Percentiles rank a stretch among this genome's conserved stretches.
Conservation (phyloP, 1,139 yeast genomes). For the Yamadazyma aaseri region DNA sequence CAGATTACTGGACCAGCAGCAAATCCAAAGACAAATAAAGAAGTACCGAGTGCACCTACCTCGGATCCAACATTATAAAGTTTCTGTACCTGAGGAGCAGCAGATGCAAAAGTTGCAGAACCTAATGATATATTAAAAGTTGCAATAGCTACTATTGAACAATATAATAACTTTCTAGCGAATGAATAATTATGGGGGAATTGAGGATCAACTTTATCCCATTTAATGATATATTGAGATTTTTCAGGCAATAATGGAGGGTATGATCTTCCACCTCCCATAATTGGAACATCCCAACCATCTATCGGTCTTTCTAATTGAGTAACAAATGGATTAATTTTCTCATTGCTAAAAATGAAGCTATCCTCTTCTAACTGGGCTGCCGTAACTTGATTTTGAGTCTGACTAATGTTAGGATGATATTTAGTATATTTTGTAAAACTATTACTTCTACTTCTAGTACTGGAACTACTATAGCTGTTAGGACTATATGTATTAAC, state of each 20-base stretch:
- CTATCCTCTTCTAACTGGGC: neutral
- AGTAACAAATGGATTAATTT: conserved; percentile 1
- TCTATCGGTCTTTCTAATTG: neutral
- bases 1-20: conserved; percentile 41
- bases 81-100: conserved; percentile 19
- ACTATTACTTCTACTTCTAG: conserved; percentile 2
- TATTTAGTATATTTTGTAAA: neutral
- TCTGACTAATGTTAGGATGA: too few species aligned
- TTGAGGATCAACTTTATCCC: conserved; percentile 47
- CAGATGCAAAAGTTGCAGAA: conserved; percentile 37
- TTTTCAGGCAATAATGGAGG: conserved; percentile 34
- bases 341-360: conserved; percentile 1
- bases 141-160: conserved; percentile 26
- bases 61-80: conserved; percentile 29
- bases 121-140: conserved; percentile 47
- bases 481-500: conserved; percentile 3
- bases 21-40: conserved; percentile 39
- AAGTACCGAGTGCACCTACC: conserved; percentile 34
- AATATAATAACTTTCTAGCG: conserved; percentile 24
- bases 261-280: conserved; percentile 36
- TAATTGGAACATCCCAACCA: conserved; percentile 21
- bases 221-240: conserved; percentile 32
- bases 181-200: conserved; percentile 48
- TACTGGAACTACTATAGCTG: neutral
- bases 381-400: neutral